Evolutionary conservation across 805 yeast species (phyloP).

Genomic region (Hanseniaspora nectarophila): DNA sequence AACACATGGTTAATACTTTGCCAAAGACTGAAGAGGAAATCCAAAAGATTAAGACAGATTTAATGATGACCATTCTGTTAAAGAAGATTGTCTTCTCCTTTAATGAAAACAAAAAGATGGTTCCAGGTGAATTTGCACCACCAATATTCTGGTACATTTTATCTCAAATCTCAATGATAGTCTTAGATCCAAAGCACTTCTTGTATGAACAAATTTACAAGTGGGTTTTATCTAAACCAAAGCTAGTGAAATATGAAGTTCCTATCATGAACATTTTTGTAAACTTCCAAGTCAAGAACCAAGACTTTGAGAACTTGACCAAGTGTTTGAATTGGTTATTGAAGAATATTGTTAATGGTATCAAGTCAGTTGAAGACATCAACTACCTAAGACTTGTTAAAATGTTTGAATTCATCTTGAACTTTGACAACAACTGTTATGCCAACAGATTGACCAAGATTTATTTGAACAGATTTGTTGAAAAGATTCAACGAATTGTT

Average conservation of each 20-base stretch:
- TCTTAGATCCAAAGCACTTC: slow-evolving; percentile 59
- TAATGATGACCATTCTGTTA: slow-evolving; percentile 42
- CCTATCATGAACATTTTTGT: slow-evolving; percentile 33
- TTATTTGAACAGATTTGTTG: slow-evolving; percentile 34
- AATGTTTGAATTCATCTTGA: slow-evolving; percentile 56
- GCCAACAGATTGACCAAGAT: slow-evolving; percentile 31
- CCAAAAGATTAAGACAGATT: slow-evolving; percentile 42
- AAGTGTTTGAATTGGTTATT: slow-evolving; percentile 59
- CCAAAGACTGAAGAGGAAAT: slow-evolving; percentile 31
- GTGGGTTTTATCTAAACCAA: slow-evolving; percentile 44
- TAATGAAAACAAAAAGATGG: slow-evolving; percentile 18
- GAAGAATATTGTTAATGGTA: slow-evolving; percentile 37
- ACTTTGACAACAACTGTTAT: slow-evolving; percentile 43
- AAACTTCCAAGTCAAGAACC: slow-evolving; percentile 23
- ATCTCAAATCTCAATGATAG: slow-evolving; percentile 44
- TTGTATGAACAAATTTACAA: slow-evolving; percentile 60
- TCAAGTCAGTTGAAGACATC: slow-evolving; percentile 41
- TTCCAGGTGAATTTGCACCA: slow-evolving; percentile 24
- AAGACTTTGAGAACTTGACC: slow-evolving; percentile 40
- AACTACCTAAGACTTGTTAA: slow-evolving; percentile 40
- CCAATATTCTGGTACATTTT: slow-evolving; percentile 45
- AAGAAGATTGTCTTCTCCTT: slow-evolving; percentile 32
- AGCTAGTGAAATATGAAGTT: slow-evolving; percentile 32
- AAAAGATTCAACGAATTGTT: slow-evolving; percentile 32
- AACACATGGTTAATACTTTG: slow-evolving; percentile 31